phyloP scores from a whole-genome alignment of 2,329 filamentous ascomycete genomes.

The Clonostachys sp. region DNA sequence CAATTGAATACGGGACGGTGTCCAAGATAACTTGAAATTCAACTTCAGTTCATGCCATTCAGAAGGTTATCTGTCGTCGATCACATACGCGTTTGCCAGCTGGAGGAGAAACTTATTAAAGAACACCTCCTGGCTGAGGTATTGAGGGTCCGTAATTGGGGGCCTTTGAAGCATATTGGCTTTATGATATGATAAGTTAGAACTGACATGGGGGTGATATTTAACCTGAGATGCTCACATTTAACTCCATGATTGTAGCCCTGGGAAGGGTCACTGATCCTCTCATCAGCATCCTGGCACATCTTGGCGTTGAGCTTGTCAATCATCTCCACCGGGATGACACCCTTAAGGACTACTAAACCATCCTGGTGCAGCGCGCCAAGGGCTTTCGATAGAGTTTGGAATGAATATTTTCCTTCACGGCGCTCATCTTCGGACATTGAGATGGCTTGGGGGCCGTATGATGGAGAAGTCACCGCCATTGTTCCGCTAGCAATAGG shows the following conservation, averaged over 20 bases:
- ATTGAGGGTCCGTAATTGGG: background rate
- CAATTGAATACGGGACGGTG: background rate
- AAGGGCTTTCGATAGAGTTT: background rate
- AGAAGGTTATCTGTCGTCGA: background rate
- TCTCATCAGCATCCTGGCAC: background rate
- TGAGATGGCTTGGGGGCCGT: background rate
- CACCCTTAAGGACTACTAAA: background rate
- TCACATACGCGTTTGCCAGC: background rate
- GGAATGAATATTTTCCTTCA: background rate
- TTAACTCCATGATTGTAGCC: background rate
- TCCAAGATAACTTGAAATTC: background rate
- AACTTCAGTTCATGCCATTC: too few species aligned
- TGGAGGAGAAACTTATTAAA: background rate
- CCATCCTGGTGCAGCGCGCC: background rate
- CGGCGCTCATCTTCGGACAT: background rate
- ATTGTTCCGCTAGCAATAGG: too few species aligned
- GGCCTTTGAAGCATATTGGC: background rate
- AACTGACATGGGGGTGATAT: too few species aligned
- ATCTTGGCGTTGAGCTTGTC: background rate
- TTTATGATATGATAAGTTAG: background rate
- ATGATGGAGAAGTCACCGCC: too few species aligned
- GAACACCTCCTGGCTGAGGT: background rate
- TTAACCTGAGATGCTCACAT: background rate
- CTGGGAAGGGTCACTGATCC: background rate
- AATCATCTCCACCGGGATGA: background rate